Percentiles rank a stretch among this genome's conserved stretches.
phyloP scores from a whole-genome alignment of 306 rosid species.

The Benincasa hispida region DNA sequence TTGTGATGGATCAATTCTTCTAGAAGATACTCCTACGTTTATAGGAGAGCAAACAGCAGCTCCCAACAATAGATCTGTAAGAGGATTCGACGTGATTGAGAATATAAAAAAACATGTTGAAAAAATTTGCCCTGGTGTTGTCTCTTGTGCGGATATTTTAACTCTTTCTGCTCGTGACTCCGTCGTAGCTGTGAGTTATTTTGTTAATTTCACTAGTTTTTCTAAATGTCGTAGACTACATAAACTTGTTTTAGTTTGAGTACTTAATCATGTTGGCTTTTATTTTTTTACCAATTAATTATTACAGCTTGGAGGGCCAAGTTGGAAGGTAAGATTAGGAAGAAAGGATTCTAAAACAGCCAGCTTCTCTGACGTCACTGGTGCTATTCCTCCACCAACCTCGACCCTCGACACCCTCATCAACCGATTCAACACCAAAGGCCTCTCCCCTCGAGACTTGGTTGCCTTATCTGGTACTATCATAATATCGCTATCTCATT shows the following conservation, averaged over 20 bases:
- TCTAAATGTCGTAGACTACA: not conserved
- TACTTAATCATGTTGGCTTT: not conserved
- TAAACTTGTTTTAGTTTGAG: not conserved
- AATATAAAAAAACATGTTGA: conserved; percentile 12
- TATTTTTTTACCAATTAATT: not conserved
- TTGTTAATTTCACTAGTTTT: not conserved
- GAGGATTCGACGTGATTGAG: conserved; percentile 23
- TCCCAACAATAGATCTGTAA: conserved; percentile 13
- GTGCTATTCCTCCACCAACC: conserved; percentile 50
- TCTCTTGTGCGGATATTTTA: conserved; percentile 26
- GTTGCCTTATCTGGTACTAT: conserved; percentile 74
- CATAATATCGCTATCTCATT: too few relatives aligned
- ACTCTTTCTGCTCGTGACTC: conserved; percentile 59
- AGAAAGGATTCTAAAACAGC: conserved; percentile 80
- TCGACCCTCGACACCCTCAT: conserved; percentile 29
- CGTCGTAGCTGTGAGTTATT: conserved; percentile 34
- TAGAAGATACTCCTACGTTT: conserved; percentile 17
- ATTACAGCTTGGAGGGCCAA: conserved; percentile 85
- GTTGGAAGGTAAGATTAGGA: conserved; percentile 63
- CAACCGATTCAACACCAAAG: conserved; percentile 24
- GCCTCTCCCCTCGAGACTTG: conserved; percentile 56
- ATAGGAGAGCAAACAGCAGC: conserved; percentile 24
- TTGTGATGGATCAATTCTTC: conserved; percentile 25
- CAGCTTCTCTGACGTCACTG: conserved; percentile 39
- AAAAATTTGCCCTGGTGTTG: conserved; percentile 10